Evolutionary conservation across 768 basidiomycete genomes (phyloP), one percentile per base, ranked within the genome.

Genomic region (Hericium rajendrae): DNA sequence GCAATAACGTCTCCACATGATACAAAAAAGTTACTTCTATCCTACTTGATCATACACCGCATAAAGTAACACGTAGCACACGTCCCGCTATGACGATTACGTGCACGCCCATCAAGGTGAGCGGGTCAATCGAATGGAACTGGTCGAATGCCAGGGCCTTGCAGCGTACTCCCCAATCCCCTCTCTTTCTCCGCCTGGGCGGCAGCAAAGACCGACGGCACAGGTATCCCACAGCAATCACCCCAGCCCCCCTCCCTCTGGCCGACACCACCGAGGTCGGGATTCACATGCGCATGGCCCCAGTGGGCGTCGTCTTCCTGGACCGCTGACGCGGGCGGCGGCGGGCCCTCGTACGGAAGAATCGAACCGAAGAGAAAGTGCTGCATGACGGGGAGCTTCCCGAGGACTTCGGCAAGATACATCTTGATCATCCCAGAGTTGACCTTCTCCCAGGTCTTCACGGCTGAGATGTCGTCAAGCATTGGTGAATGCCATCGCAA

Each of bases 401-500:
- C 88, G 11, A 98, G 78, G 0, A 99, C 95, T 70, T 99, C 94
- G 39, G 92, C 94, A 48, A 78, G 77, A 73, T 94, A 98, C 95
- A 99, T 98, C 71, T 97, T 99, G 71, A 90, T 78, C 92, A 99
- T 97, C 3, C 95, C 95, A 5, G 77, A 72, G 69, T 98, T 97
- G 62, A 97, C 92, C 69, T 97, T 98, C 65, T 91, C 89, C 95
- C 95, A 98, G 10, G 89, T 86, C 70, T 89, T 92, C 3, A 91
- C 85, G 85, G 76, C 48, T 1, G 93, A 94, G 56, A 98, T 98
- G 66, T 98, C 95, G 69, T 97, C 92, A 6, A 99, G 81, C 95
- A 99, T 98, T 1, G 95, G 95, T 0, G 93, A 97, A 72, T 99
- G 95, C 95, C 95, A 99, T 53, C 93, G 80, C 0, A 98, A 77